Percentiles rank a stretch among this genome's conserved stretches.
These are phyloP conservation scores for Didymella lethalis DNA, from an alignment of 2,329 filamentous ascomycete genomes.

Conservation along the genomic window DNA sequence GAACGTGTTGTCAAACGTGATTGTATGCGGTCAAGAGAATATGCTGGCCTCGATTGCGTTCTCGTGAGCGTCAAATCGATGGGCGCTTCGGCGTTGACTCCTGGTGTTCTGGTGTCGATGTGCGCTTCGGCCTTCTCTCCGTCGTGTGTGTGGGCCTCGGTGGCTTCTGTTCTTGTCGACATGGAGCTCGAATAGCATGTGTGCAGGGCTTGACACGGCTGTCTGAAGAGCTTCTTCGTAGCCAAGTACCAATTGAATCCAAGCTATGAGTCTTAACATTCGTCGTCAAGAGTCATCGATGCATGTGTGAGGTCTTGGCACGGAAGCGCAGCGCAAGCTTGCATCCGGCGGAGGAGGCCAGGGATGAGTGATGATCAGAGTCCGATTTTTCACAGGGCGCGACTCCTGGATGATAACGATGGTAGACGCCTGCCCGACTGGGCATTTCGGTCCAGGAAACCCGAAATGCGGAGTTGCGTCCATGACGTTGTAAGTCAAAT, in stretches of 20 bases:
- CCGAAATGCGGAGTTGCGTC: not conserved
- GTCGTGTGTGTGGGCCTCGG: slow-evolving; percentile 2
- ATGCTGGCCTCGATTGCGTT: slow-evolving; percentile 26
- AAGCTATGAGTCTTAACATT: not conserved
- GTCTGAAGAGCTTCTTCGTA: not conserved
- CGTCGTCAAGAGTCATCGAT: slow-evolving; percentile 12
- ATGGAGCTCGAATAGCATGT: not conserved
- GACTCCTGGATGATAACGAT: not conserved
- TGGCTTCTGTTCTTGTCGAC: not conserved
- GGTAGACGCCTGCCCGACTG: not conserved
- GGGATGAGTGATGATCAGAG: not conserved
- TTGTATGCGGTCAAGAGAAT: slow-evolving; percentile 38
- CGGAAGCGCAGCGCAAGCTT: not conserved
- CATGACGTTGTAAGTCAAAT: slow-evolving; percentile 8
- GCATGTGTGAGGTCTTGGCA: slow-evolving; percentile 7
- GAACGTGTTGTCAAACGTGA: slow-evolving; percentile 47
- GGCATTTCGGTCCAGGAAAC: slow-evolving; percentile 1
- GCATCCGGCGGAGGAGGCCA: not conserved
- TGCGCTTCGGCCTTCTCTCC: slow-evolving; percentile 23
- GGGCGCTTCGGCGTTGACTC: slow-evolving; percentile 13
- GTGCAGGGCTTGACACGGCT: not conserved
- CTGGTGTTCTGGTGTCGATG: slow-evolving; percentile 9
- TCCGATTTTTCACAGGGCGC: not conserved
- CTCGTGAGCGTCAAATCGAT: slow-evolving; percentile 16
- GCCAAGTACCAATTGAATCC: not conserved